These are phyloP conservation scores for Zychaea mexicana DNA, from an alignment of 371 early-diverging fungal genomes.

Conservation along the genomic window DNA sequence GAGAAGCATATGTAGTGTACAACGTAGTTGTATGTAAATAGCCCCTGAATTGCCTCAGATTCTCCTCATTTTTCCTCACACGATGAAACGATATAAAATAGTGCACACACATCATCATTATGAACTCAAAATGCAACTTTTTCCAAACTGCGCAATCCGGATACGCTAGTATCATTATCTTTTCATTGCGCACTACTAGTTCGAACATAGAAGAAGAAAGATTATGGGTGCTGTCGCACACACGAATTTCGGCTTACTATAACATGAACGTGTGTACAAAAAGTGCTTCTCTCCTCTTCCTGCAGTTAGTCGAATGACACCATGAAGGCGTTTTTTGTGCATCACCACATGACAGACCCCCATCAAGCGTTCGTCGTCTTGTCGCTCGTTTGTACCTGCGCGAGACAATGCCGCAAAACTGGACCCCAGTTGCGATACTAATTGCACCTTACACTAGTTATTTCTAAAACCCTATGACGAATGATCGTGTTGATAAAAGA, in stretches of 20 bases:
- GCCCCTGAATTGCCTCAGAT: slow-evolving; percentile 3
- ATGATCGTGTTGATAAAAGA: too few species aligned
- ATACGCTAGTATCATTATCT: neutral
- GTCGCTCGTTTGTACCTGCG: neutral
- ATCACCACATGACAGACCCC: neutral
- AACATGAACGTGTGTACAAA: too few species aligned
- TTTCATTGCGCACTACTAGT: neutral
- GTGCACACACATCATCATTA: too few species aligned
- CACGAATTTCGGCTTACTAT: neutral
- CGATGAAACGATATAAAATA: neutral
- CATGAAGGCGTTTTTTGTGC: neutral
- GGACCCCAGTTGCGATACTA: neutral
- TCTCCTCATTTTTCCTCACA: neutral
- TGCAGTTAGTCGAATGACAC: neutral
- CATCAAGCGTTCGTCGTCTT: neutral
- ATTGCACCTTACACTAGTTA: too few species aligned
- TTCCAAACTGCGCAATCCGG: neutral
- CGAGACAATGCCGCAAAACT: neutral
- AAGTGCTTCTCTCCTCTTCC: neutral
- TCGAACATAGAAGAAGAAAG: neutral
- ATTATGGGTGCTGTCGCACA: neutral
- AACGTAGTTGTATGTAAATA: neutral
- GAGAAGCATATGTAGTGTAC: neutral
- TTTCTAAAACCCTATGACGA: too few species aligned
- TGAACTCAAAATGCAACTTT: neutral